Evolutionary conservation across 176 grass and related monocot species (phyloP).

Genomic region (sorghum (Sorghum bicolor)): Sorghum_bicolor_NCBIv3 NC_012874.2:63640501-63641000

Average conservation of each 20-base stretch:
- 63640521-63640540: too few species aligned
- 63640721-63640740: too few species aligned
- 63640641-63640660: too few species aligned
- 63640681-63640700: too few species aligned
- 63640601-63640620: too few species aligned
- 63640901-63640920: neutral
- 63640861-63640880: neutral
- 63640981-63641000: neutral
- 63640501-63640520: too few species aligned
- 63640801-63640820: neutral
- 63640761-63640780: neutral
- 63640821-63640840: neutral
- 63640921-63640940: neutral
- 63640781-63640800: neutral
- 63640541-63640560: too few species aligned
- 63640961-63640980: neutral
- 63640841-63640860: neutral
- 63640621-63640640: too few species aligned
- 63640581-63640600: too few species aligned
- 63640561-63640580: too few species aligned
- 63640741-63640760: neutral
- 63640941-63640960: neutral
- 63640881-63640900: neutral
- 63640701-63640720: too few species aligned
- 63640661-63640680: too few species aligned